These are phyloP conservation scores for Erodium texanum DNA, from an alignment of 441 rosid species.

Conservation along the genomic window DNA sequence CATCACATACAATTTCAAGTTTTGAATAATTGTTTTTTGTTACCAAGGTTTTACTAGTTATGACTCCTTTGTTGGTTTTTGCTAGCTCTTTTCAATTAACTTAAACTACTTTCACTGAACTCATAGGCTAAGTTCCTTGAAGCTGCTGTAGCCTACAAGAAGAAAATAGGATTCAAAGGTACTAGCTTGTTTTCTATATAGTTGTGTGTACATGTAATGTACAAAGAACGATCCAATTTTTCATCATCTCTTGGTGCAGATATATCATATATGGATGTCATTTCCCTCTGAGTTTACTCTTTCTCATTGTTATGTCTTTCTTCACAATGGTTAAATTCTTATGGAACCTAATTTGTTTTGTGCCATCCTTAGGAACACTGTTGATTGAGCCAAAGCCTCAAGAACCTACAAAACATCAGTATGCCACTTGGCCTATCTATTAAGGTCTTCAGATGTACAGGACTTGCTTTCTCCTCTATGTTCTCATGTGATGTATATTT, in stretches of 20 bases:
- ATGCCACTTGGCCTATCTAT: constrained; percentile 14
- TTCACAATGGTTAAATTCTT: not conserved
- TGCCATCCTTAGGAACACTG: constrained; percentile 51
- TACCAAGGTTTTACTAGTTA: not conserved
- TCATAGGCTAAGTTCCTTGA: constrained; percentile 73
- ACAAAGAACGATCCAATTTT: not conserved
- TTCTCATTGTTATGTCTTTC: constrained; percentile 3
- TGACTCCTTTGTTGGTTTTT: not conserved
- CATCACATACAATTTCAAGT: not conserved
- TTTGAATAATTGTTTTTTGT: too few species aligned
- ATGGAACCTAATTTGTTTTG: not conserved
- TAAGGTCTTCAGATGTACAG: not conserved
- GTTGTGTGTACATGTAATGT: not conserved
- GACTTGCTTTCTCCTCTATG: not conserved
- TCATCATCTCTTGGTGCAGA: not conserved
- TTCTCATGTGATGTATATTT: not conserved
- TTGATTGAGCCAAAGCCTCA: constrained; percentile 98
- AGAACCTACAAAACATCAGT: constrained; percentile 98
- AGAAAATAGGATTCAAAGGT: constrained; percentile 95
- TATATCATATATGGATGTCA: not conserved
- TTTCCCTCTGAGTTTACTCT: not conserved
- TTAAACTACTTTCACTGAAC: not conserved
- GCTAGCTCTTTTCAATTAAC: not conserved
- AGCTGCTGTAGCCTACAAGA: constrained; percentile 88
- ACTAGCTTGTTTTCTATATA: not conserved